Evolutionary conservation across 2,329 filamentous ascomycete genomes (phyloP).

Genomic region (Paracoccidioides brasiliensis): DNA sequence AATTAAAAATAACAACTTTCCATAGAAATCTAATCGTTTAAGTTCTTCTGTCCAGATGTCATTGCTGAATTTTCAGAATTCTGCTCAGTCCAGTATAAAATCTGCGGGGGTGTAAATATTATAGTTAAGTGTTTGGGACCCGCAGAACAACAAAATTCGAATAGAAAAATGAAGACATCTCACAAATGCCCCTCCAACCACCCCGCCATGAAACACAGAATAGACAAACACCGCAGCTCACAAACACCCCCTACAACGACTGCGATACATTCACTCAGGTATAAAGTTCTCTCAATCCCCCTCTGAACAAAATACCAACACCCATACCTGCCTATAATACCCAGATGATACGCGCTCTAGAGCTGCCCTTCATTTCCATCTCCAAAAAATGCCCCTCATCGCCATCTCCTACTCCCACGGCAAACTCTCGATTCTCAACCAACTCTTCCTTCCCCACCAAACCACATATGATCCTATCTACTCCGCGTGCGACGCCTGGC

Average conservation of each 20-base stretch:
- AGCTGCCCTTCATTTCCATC: no score
- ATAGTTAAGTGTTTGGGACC: background rate
- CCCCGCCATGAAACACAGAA: background rate
- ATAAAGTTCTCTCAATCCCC: background rate
- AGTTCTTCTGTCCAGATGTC: no score
- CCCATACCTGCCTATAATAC: background rate
- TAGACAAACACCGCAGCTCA: background rate
- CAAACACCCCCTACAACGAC: background rate
- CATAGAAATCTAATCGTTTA: no score
- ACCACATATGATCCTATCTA: conserved; percentile 43
- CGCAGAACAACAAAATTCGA: background rate
- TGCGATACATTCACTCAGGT: background rate
- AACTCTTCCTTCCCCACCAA: conserved; percentile 48
- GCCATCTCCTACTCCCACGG: conserved; percentile 35
- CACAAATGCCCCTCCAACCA: background rate
- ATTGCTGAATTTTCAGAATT: background rate
- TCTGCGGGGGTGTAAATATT: background rate
- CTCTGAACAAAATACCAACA: background rate
- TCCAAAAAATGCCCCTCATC: background rate
- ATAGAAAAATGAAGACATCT: background rate
- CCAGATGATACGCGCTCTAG: no score
- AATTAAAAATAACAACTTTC: no score
- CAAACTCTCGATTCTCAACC: conserved; percentile 48
- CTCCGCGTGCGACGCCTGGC: conserved; percentile 48
- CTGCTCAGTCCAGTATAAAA: background rate